A percentile compares a stretch with the other conserved stretches of the same genome.
Evolutionary conservation across 2,329 filamentous ascomycete genomes (phyloP).

Genomic region (Sordariomycetes sp.): DNA sequence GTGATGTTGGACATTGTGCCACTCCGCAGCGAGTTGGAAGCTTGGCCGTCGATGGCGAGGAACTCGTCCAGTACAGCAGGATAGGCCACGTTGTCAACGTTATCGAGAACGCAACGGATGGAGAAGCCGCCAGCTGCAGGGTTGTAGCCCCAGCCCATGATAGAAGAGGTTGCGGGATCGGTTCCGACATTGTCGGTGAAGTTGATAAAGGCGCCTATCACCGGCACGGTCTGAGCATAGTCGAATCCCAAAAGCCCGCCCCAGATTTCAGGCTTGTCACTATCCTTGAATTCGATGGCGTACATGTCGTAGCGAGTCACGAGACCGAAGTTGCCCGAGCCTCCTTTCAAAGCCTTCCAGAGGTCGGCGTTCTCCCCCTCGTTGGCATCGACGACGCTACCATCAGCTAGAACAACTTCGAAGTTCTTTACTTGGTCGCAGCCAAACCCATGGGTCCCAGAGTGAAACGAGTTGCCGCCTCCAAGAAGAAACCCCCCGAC

Average conservation of each 20-base stretch:
- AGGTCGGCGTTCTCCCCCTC: slow-evolving; percentile 25
- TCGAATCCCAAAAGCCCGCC: slow-evolving; percentile 18
- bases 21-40: slow-evolving; percentile 16
- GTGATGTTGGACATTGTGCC: slow-evolving; percentile 18
- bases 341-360: slow-evolving; percentile 32
- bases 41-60: slow-evolving; percentile 11
- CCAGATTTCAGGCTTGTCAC: slow-evolving; percentile 16
- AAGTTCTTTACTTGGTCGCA: slow-evolving; percentile 28
- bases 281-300: slow-evolving; percentile 17
- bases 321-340: slow-evolving; percentile 32
- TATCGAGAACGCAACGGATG: slow-evolving; percentile 20
- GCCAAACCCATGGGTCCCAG: slow-evolving; percentile 21
- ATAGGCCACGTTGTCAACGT: slow-evolving; percentile 15
- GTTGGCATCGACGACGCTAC: slow-evolving; percentile 28
- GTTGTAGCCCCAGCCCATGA: slow-evolving; percentile 22
- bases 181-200: slow-evolving; percentile 19
- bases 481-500: slow-evolving; percentile 23
- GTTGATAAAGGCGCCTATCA: slow-evolving; percentile 20
- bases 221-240: slow-evolving; percentile 8
- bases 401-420: slow-evolving; percentile 30
- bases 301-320: slow-evolving; percentile 17
- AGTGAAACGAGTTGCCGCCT: slow-evolving; percentile 26
- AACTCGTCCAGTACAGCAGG: slow-evolving; percentile 19
- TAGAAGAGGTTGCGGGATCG: slow-evolving; percentile 21
- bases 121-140: slow-evolving; percentile 16